A percentile compares a stretch with the other conserved stretches of the same genome.
Evolutionary conservation across 179 eudicot species (phyloP).

Genomic region (Silene coronaria): DNA sequence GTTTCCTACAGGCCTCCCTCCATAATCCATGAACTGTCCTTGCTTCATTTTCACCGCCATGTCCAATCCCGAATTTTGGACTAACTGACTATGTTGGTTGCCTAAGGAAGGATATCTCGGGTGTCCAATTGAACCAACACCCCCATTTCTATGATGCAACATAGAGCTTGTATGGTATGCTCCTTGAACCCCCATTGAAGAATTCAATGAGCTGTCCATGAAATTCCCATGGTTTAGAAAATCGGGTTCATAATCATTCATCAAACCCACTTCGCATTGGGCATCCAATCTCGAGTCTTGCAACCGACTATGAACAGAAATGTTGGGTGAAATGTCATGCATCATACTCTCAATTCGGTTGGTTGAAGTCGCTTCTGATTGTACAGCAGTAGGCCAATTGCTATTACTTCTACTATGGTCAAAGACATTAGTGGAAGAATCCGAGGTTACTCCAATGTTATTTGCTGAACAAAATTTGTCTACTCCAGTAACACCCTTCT

Average conservation of each 20-base stretch:
- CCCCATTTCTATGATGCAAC: conserved; percentile 14
- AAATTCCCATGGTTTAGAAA: conserved; percentile 27
- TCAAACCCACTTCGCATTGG: conserved; percentile 30
- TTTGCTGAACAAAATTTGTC: conserved; percentile 24
- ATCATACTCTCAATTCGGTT: conserved; percentile 20
- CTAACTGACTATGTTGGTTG: conserved; percentile 24
- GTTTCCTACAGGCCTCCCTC: conserved; percentile 24
- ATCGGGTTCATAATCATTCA: conserved; percentile 21
- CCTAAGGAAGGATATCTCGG: conserved; percentile 30
- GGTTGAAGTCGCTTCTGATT: conserved; percentile 27
- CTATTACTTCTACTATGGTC: conserved; percentile 31
- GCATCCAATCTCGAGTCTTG: conserved; percentile 31
- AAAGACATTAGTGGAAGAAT: conserved; percentile 30
- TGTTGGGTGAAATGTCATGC: conserved; percentile 9
- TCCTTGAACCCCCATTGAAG: conserved; percentile 29
- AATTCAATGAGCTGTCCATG: conserved; percentile 28
- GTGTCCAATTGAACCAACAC: conserved; percentile 25
- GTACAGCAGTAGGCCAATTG: conserved; percentile 40
- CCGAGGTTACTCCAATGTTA: conserved; percentile 24
- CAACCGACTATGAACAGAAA: conserved; percentile 3
- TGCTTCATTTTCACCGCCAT: conserved; percentile 28
- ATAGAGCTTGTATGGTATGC: conserved; percentile 10
- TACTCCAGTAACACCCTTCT: conserved; percentile 19
- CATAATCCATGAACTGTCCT: conserved; percentile 29
- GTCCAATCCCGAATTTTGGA: conserved; percentile 27